Evolutionary conservation across 1,284 basidiomycete genomes (phyloP), one percentile per base, ranked within the genome.

Genomic region (Tilletia indica): DNA sequence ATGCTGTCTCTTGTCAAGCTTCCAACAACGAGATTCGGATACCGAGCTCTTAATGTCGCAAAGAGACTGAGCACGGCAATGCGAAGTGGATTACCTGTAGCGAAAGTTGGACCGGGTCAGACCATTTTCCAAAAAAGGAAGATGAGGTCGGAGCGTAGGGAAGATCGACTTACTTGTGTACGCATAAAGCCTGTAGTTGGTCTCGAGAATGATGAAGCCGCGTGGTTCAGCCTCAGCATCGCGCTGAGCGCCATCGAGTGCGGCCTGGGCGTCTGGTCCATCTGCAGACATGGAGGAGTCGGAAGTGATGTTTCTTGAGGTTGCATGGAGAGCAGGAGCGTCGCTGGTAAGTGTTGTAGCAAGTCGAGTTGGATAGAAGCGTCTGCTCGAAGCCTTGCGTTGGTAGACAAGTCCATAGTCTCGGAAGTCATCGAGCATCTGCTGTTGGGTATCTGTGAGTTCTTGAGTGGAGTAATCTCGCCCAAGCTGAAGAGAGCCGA

Each of bases 141-240:
- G 38, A 34, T 69, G 56, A 42, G 21, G 14, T n/a, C n/a, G 66
- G 42, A 36, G 14, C 8, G 25, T 42, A 6, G 68, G 48, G 16
- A 42, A 8, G 42, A 45, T 45, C 6, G 42, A 80, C 86, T 76
- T 85, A 93, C 93, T 91, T 51, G 97, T 99, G 85, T 99, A 99
- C 0, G 97, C 97, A 85, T 99, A 99, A 71, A 99, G 87, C 75
- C 95, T 91, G 86, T 98, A 99, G 86, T 99, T 99, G 31, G 97
- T 99, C 87, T 99, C 97, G 48, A 99, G 88, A 78, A 99, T 91
- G 77, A 99, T 91, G 86, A 97, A 99, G 87, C 87, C 70, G 87
- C 89, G 67, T 88, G 87, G 73, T 87, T 88, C 73, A 86, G 86
- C 70, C 61, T 79, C 77, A 48, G 77, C 71, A 8, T 61, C 56